phyloP scores from a whole-genome alignment of 805 yeast genomes.

The Spathaspora hagerdaliae region DNA sequence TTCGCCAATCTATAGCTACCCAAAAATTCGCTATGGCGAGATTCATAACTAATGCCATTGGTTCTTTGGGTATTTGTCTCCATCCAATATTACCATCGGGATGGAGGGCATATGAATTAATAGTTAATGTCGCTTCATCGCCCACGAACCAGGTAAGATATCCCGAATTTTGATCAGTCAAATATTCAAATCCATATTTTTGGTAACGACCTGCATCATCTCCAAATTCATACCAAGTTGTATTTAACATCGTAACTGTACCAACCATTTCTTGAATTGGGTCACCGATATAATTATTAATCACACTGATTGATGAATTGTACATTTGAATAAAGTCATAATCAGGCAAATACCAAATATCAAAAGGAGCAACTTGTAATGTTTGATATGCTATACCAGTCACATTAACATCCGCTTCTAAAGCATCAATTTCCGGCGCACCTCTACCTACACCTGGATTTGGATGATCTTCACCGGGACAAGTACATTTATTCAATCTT shows the following conservation, averaged over 20 bases:
- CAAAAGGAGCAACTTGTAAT: conserved; percentile 85
- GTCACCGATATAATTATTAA: conserved; percentile 89
- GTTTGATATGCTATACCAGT: conserved; percentile 85
- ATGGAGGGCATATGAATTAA: conserved; percentile 67
- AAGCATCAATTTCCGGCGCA: conserved; percentile 89
- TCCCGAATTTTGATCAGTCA: too few relatives aligned
- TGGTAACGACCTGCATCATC: conserved; percentile 53
- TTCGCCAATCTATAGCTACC: conserved; percentile 89
- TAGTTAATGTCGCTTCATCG: conserved; percentile 61
- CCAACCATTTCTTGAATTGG: conserved; percentile 91
- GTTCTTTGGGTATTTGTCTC: too few relatives aligned
- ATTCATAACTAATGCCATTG: conserved; percentile 82
- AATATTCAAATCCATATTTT: conserved; percentile 69
- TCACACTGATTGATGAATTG: conserved; percentile 64
- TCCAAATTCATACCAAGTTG: too few relatives aligned
- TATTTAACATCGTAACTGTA: conserved; percentile 70
- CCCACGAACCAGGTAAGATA: conserved; percentile 83
- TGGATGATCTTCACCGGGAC: conserved; percentile 81
- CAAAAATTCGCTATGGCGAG: conserved; percentile 84
- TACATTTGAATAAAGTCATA: conserved; percentile 70
- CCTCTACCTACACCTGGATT: conserved; percentile 86
- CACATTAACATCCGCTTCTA: conserved; percentile 77
- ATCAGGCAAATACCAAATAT: conserved; percentile 90
- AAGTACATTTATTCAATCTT: too few relatives aligned
- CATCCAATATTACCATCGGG: too few relatives aligned